A percentile compares a stretch with the other conserved stretches of the same genome.
These are phyloP conservation scores for Tolypocladium inflatum DNA, from an alignment of 2,329 filamentous ascomycete genomes.

Conservation along the genomic window DNA sequence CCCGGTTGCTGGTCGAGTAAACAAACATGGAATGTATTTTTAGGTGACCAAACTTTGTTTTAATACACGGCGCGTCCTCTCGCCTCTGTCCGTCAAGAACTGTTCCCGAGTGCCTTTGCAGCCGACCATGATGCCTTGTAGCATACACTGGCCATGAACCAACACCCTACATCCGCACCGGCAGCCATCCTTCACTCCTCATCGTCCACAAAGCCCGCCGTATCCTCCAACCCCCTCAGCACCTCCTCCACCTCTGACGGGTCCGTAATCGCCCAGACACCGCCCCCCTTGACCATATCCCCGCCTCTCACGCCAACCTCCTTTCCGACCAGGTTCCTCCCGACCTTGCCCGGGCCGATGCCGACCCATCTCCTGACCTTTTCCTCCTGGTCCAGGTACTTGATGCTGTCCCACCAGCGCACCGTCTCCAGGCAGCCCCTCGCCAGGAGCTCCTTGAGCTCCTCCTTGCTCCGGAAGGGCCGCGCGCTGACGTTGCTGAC, in stretches of 20 bases:
- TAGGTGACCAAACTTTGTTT: background rate
- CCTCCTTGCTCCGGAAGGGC: slow-evolving; percentile 63
- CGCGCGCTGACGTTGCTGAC: slow-evolving; percentile 78
- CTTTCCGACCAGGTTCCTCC: slow-evolving; percentile 86
- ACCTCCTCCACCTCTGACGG: slow-evolving; percentile 67
- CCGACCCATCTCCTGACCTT: slow-evolving; percentile 81
- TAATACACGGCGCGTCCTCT: background rate
- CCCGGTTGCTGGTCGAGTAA: no score
- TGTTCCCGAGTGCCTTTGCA: background rate
- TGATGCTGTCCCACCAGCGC: slow-evolving; percentile 88
- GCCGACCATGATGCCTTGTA: background rate
- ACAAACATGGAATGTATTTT: background rate
- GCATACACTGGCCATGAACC: background rate
- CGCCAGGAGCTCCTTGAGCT: slow-evolving; percentile 71
- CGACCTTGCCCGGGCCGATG: slow-evolving; percentile 88
- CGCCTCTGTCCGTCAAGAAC: background rate
- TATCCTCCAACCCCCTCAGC: slow-evolving; percentile 55
- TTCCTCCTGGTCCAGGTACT: slow-evolving; percentile 75
- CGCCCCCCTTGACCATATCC: slow-evolving; percentile 74
- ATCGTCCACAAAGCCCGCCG: slow-evolving; percentile 42
- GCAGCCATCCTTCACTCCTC: slow-evolving; percentile 19
- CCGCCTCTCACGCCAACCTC: slow-evolving; percentile 80
- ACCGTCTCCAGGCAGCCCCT: slow-evolving; percentile 86
- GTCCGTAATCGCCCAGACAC: slow-evolving; percentile 85
- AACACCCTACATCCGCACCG: background rate